Percentiles rank a stretch among this genome's conserved stretches.
Conservation (phyloP, 495 filamentous ascomycete species). For the Aspergillus egyptiacus region DNA sequence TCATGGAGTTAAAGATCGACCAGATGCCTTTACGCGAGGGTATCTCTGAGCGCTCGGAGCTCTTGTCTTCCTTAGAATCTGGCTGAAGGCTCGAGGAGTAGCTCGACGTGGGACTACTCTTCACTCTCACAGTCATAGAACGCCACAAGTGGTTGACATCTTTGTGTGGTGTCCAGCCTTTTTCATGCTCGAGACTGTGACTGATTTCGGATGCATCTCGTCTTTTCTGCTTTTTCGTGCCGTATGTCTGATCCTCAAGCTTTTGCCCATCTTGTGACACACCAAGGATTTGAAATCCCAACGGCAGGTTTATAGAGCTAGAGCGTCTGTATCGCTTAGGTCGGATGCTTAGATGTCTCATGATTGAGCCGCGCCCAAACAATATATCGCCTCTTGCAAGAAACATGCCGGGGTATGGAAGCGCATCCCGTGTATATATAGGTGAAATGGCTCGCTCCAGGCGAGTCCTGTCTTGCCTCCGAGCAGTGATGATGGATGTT, state of each 20-base stretch:
- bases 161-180: neutral
- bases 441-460: conserved; percentile 69
- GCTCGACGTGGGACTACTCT: conserved; percentile 1
- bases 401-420: conserved; percentile 84
- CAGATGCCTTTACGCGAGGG: conserved; percentile 14
- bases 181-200: conserved; percentile 1
- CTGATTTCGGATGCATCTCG: neutral
- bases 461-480: conserved; percentile 67
- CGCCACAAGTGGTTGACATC: conserved; percentile 3
- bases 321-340: conserved; percentile 29
- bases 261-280: conserved; percentile 16
- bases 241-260: conserved; percentile 8
- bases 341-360: conserved; percentile 66
- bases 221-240: neutral
- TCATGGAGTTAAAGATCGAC: conserved; percentile 22
- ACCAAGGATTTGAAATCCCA: conserved; percentile 1
- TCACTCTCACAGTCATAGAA: conserved; percentile 13
- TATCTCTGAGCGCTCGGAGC: conserved; percentile 1
- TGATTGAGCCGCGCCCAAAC: conserved; percentile 66
- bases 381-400: conserved; percentile 51
- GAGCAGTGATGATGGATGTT: conserved; percentile 46
- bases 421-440: conserved; percentile 76
- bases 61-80: neutral
- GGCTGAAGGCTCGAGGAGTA: neutral
- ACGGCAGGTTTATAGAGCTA: conserved; percentile 23